These are phyloP conservation scores for Cladosporium sp. DNA, from an alignment of 2,329 filamentous ascomycete species.

Conservation along the genomic window DNA sequence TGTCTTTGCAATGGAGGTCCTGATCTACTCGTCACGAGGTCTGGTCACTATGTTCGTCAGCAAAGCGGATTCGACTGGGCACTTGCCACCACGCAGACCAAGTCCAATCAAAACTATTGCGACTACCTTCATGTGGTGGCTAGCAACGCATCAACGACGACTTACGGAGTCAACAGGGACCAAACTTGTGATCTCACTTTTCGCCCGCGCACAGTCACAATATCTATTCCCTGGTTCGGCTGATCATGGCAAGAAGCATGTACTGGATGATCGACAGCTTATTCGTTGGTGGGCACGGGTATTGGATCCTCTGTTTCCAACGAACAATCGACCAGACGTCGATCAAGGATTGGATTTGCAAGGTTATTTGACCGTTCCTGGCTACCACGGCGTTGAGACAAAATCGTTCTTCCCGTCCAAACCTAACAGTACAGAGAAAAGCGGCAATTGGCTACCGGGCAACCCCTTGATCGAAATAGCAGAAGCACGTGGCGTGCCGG, in stretches of 20 bases:
- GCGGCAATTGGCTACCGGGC: slow-evolving; percentile 52
- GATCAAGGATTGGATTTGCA: slow-evolving; percentile 45
- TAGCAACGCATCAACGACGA: slow-evolving; percentile 46
- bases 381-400: slow-evolving; percentile 76
- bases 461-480: slow-evolving; percentile 71
- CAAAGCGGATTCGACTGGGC: slow-evolving; percentile 95
- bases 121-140: slow-evolving; percentile 69
- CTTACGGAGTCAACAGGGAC: slow-evolving; percentile 53
- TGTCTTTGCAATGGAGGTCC: slow-evolving; percentile 78
- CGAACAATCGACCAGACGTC: background rate
- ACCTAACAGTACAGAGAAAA: slow-evolving; percentile 20
- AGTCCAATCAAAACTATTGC: slow-evolving; percentile 74
- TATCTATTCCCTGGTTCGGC: slow-evolving; percentile 93
- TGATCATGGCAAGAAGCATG: slow-evolving; percentile 79
- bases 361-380: slow-evolving; percentile 82
- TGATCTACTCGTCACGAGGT: slow-evolving; percentile 75
- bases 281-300: slow-evolving; percentile 96
- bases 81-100: slow-evolving; percentile 61
- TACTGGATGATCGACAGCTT: slow-evolving; percentile 82
- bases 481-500: slow-evolving; percentile 48
- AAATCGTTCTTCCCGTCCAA: slow-evolving; percentile 67
- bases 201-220: slow-evolving; percentile 85
- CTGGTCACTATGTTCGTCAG: slow-evolving; percentile 89
- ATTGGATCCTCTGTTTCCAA: slow-evolving; percentile 67
- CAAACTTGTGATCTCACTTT: slow-evolving; percentile 75